Base-by-base conservation (phyloP, 768 basidiomycete species). In the Russula vinacea region DNA sequence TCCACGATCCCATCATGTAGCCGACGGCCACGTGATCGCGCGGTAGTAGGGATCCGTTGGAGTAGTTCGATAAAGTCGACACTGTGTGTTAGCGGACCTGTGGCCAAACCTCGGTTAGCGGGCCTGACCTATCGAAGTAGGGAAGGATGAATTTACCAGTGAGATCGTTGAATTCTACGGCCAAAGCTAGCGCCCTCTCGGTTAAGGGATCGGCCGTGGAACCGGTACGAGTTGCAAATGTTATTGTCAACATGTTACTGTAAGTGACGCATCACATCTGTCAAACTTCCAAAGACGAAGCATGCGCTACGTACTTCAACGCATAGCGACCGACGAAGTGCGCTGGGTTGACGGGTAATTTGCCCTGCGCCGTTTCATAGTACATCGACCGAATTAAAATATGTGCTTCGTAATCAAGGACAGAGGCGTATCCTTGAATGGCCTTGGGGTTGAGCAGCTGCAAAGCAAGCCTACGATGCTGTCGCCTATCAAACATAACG, bases 171-270 rank as follows among this genome's bases (percentile, higher is more conserved):
- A 80, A 82, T 65, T 81, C 81, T 14, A 74, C 73, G 16, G 78
- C 75, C 54, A 82, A 68, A 24, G 65, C 68, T 39, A 81, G 73
- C 33, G 75, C 75, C 4, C 68, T 68, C 24, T 62, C 73, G 13
- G 79, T 78, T 5, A 79, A 70, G 0, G 79, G 76, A 52, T 81
- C 73, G 17, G 72, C 63, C 19, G 76, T 74, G 29, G 72, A 70
- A 57, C 76, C 76, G 0, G 78, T 80, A 11, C 80, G 79, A 19
- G 71, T 77, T 1, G 76, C 80, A 64, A 80, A 81, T 52, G 74
- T 72, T 49, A 80, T 74, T 0, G 74, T 76, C 13, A 81, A 72
- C 78, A 81, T 82, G 67, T 80, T 80, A 71, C 79, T 80, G 40
- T 0, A 39, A 33, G 16, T 11, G 32, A n/a, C n/a, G 73, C 44